Evolutionary conservation across 345 rosid genomes (phyloP), one percentile per base, ranked within the genome.

Genomic region (Lepidium didymum): DNA sequence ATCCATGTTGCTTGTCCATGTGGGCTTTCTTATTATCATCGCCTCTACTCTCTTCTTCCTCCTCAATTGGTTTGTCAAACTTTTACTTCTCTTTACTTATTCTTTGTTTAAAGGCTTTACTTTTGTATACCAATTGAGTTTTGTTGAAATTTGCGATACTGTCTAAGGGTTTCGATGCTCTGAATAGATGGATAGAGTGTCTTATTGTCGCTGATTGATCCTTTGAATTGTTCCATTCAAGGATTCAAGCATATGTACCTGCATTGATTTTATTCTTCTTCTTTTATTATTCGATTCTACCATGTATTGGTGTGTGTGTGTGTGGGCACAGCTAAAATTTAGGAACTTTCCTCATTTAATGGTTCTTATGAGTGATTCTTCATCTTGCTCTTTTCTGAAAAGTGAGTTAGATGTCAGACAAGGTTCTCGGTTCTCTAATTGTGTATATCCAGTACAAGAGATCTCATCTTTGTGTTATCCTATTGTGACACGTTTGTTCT

Each of bases 31-130:
- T 44, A 83, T 93, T 64, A 38, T 87, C 9, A 84, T 90, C 70
- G 80, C 96, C 3, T 82, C 80, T 33, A 55, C 89, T 56, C 97
- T 93, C 75, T 90, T 93, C 68, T 27, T 79, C 61, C 96, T 93
- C 50, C 97, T 90, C 45, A 84, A 79, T 82, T 93, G 97, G 96
- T 93, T 82, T 27, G 52, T 66, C 34, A 2, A 23, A 12, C 55
- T 62, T 64, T 33, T 47, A 7, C 11, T 70, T 21, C 56, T 37
- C 13, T 38, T 35, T 16, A n/a, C 54, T 57, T 14, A 41, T 10
- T 12, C 56, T n/a, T 40, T 15, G 33, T 29, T 29, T 0, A 0
- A 29, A 6, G 7, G 33, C 7, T 29, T 29, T 29, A 0, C 10
- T 5, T 19, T 19, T 19, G 51, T 19, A 46, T 19, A 4, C 2